Conservation (phyloP, 2,329 filamentous ascomycete species). For the Chrysosporium keratinophilum region DNA sequence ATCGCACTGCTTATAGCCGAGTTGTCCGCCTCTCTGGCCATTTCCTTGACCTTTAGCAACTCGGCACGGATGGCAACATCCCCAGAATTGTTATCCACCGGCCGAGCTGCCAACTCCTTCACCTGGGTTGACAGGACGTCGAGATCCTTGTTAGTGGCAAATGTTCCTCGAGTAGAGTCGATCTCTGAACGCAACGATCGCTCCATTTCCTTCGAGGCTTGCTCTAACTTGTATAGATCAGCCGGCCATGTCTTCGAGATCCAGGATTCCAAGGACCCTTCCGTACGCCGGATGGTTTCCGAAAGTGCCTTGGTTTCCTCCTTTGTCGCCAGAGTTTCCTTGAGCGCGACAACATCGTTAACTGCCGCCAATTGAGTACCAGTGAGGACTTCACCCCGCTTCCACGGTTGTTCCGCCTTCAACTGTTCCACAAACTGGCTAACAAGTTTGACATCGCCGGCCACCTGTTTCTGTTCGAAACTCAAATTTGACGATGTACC, state of each 20-base stretch:
- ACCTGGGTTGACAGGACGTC: background rate
- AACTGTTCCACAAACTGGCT: constrained; percentile 6
- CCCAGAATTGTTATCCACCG: background rate
- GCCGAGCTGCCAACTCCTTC: background rate
- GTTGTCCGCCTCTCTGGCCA: constrained; percentile 6
- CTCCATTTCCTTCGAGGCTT: background rate
- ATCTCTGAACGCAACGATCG: background rate
- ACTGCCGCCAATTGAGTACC: background rate
- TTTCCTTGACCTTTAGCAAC: constrained; percentile 6
- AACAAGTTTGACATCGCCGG: background rate
- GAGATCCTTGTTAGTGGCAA: background rate
- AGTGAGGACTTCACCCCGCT: constrained; percentile 3
- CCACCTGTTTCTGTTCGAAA: background rate
- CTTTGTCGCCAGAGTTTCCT: constrained; percentile 1
- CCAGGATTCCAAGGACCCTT: background rate
- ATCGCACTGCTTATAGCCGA: background rate
- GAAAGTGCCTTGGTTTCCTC: constrained; percentile 1
- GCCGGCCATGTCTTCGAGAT: constrained; percentile 4
- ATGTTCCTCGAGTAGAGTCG: background rate
- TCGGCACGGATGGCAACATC: background rate
- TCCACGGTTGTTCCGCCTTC: constrained; percentile 8
- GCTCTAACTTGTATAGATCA: background rate
- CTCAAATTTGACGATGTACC: background rate
- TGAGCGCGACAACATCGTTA: background rate
- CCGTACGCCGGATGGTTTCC: background rate